These are phyloP conservation scores for Collybia mongolica DNA, from an alignment of 768 basidiomycete species.

Conservation along the genomic window DNA sequence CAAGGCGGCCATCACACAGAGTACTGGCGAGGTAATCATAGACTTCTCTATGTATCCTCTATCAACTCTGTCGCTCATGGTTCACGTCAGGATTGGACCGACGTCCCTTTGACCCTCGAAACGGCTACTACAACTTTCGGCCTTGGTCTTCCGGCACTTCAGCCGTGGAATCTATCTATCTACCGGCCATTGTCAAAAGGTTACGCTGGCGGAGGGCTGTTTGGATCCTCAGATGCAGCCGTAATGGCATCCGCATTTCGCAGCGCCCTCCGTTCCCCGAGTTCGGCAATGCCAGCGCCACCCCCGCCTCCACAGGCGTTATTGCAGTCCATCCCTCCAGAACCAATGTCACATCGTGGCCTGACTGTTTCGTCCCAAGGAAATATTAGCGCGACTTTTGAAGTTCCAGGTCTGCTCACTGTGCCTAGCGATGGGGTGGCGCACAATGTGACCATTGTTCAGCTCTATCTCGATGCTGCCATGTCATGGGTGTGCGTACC, in stretches of 20 bases:
- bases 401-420: constrained; percentile 7
- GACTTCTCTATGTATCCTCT: background rate
- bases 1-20: constrained; percentile 37
- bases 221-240: background rate
- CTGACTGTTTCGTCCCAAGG: constrained; percentile 4
- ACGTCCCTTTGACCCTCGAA: constrained; percentile 41
- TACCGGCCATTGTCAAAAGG: constrained; percentile 7
- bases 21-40: constrained; percentile 37
- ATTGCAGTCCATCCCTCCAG: too few relatives aligned
- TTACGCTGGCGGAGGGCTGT: background rate
- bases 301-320: too few relatives aligned
- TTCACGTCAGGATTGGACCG: constrained; percentile 34
- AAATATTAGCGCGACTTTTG: constrained; percentile 10
- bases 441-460: constrained; percentile 4
- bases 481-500: constrained; percentile 38
- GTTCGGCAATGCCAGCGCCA: background rate
- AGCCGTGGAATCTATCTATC: constrained; percentile 34
- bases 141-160: constrained; percentile 30
- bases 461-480: constrained; percentile 25
- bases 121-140: constrained; percentile 43
- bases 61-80: background rate
- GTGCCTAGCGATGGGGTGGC: constrained; percentile 4
- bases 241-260: background rate
- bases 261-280: background rate
- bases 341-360: too few relatives aligned